Conservation (phyloP, 2,329 filamentous ascomycete species). For the Pseudogymnoascus sp. region DNA sequence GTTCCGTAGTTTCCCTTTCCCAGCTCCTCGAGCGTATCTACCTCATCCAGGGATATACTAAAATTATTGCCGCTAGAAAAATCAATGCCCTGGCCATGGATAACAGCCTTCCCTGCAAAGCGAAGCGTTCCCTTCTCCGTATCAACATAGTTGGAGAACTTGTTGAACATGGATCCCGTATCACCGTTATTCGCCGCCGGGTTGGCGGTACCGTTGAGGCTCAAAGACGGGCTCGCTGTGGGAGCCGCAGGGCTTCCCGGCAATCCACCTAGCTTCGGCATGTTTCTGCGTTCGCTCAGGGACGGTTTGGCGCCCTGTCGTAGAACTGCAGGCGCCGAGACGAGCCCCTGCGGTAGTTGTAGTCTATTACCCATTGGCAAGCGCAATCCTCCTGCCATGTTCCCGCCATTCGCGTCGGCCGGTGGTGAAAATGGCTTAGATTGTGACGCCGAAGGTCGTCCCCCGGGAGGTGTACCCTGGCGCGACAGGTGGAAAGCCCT, state of each 20-base stretch:
- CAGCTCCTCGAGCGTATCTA: slow-evolving; percentile 85
- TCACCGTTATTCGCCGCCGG: slow-evolving; percentile 18
- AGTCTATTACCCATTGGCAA: slow-evolving; percentile 40
- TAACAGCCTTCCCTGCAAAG: slow-evolving; percentile 86
- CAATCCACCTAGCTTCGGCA: slow-evolving; percentile 48
- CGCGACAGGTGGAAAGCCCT: slow-evolving; percentile 61
- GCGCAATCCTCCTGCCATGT: slow-evolving; percentile 37
- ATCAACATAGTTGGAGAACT: slow-evolving; percentile 78
- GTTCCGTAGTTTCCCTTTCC: slow-evolving; percentile 98
- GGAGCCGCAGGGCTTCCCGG: slow-evolving; percentile 21
- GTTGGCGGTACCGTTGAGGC: slow-evolving; percentile 13
- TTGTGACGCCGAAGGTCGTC: slow-evolving; percentile 21
- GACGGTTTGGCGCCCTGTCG: slow-evolving; percentile 40
- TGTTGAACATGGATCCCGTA: slow-evolving; percentile 48
- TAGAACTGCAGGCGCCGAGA: slow-evolving; percentile 46
- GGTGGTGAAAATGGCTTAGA: slow-evolving; percentile 11
- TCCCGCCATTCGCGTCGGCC: slow-evolving; percentile 29
- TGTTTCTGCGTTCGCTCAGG: slow-evolving; percentile 60
- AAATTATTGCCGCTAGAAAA: slow-evolving; percentile 87
- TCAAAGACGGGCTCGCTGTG: slow-evolving; percentile 10
- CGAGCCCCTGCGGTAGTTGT: slow-evolving; percentile 33
- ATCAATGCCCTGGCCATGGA: slow-evolving; percentile 83
- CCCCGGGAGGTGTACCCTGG: slow-evolving; percentile 45
- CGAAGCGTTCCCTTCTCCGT: slow-evolving; percentile 84
- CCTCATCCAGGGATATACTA: slow-evolving; percentile 89